Base-by-base conservation (phyloP, 805 yeast genomes). In the Metschnikowia santaceciliae region DNA sequence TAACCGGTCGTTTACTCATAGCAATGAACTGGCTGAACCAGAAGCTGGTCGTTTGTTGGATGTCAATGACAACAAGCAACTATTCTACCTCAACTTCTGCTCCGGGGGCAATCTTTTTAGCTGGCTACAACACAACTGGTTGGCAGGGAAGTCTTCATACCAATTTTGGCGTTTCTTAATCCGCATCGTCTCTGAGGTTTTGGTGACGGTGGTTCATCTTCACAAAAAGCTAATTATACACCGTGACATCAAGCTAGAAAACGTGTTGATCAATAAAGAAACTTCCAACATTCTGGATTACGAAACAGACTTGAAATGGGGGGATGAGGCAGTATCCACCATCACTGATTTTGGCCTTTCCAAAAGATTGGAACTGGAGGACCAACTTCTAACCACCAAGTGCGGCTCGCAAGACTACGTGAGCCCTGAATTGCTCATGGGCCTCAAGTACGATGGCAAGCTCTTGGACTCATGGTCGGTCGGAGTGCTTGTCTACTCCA, bases 371-470 rank as follows among this genome's bases (percentile, higher is more conserved):
- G 82, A 78, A 46, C 78, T 81, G 1, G 76, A 72, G 1, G 73
- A 80, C 56, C 87, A 90, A 23, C 59, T 85, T 51, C 75, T 95
- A 23, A 78, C 88, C 2, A 92, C 98, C 1, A 71, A 98, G 54
- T 94, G 99, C 67, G 99, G 99, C 0, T 88, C 96, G 1, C 97
- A 89, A 55, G 99, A 94, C 65, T 94, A 94, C 61, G 96, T 94
- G 6, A 86, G 97, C 0, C 99, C 99, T 0, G 99, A 94, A 63
- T 70, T 94, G 22, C 71, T 94, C 36, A 81, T 94, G 82, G 98
- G 98, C 1, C 75, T 88, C 50, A 86, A 90, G 6, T 94, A 94
- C 63, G 92, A 92, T 61, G 99, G 99, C 11, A 79, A 87, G 47
- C 82, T 88, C 56, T 86, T 94, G 45, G 99, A 94, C 66, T 75